Evolutionary conservation across 257 asterid species (phyloP), one percentile per base, ranked within the genome.

Genomic region (Jaltomata sinuosa): DNA sequence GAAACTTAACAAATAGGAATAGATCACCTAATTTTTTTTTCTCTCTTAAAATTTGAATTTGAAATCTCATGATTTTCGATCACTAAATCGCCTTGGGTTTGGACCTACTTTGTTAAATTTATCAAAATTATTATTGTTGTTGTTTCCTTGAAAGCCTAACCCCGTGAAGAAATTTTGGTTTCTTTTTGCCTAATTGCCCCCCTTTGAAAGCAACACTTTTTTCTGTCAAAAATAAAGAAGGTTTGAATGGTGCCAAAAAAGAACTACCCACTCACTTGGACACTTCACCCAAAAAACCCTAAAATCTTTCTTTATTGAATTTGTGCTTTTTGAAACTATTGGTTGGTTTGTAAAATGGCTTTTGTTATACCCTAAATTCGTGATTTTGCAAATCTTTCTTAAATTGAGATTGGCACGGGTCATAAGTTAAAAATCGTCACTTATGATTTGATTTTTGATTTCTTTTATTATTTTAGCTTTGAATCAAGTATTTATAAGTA

Each of bases 231-330:
- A 77, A 16, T 49, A 49, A 84, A 84, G 83, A 84, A 8, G 49
- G 57, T 74, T 84, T 74, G 76, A 83, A 72, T 53, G 85, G 65
- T 83, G 85, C 45, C 79, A 83, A 83, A 83, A 83, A 53, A 50
- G 67, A 83, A 25, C 84, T 54, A 19, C 69, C 67, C 80, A 53
- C 81, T 52, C 68, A 83, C 47, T 65, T 22, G 49, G 50, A 67
- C 80, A 21, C 64, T 34, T 29, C 16, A 25, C 76, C 84, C 59
- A 22, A 34, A 45, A 47, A 29, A 5, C 61, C 34, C 3, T 25
- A 74, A 67, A 22, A 45, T 14, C 40, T 15, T 47, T 49, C 27
- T 49, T 77, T 77, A 49, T 77, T 77, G 6, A 77, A 76, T 45
- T 16, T 77, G 62, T 25, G 62, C 81, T 77, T 77, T 77, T 49